Base-by-base conservation (phyloP, 2,329 filamentous ascomycete species). In the Pseudopithomyces chartarum region DNA sequence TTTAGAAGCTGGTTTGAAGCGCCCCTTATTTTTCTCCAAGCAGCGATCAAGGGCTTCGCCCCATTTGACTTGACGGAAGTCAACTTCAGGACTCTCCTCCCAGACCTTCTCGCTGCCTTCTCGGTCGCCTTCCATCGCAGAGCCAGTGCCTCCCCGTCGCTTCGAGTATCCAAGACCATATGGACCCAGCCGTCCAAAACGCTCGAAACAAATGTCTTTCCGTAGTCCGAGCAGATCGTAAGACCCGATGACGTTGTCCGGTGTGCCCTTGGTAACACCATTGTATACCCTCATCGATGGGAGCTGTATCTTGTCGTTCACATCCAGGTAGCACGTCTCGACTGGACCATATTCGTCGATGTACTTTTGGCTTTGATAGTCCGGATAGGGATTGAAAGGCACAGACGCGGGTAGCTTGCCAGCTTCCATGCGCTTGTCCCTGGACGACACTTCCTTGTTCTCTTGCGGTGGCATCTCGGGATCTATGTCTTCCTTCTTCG, bases 121-220 rank as follows among this genome's bases (percentile, higher is more conserved):
- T 48, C 84, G 87, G 60, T 97, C 90, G 20, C 92, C 92, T 66
- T 92, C 87, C 74, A 96, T 85, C 11, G 91, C 93, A n/a, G 90
- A 87, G 4, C 94, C 92, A 23, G 90, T 87, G 1, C 94, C 94
- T 12, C 94, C 94, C 61, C 84, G 87, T 56, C 87, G 87, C 33
- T 84, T 80, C 32, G 90, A 91, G 74, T 98, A 98, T 8, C 94
- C 94, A 59, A 92, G 86, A 0, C 94, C 94, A 66, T 99, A 99
- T 0, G 94, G 90, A 0, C 91, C 93, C 29, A 95, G 85, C 61
- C 92, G 85, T 2, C 94, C 94, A 71, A 91, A 96, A 1, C 95
- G 85, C 65, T 99, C 95, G 70, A 97, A 97, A 78, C 95, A 99
- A 45, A 97, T 85, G 67, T 96, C 89, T 63, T 96, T 86, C 17